Base-by-base conservation (phyloP, 2,329 filamentous ascomycete species). In the Chrysoporthe austroafricana region DNA sequence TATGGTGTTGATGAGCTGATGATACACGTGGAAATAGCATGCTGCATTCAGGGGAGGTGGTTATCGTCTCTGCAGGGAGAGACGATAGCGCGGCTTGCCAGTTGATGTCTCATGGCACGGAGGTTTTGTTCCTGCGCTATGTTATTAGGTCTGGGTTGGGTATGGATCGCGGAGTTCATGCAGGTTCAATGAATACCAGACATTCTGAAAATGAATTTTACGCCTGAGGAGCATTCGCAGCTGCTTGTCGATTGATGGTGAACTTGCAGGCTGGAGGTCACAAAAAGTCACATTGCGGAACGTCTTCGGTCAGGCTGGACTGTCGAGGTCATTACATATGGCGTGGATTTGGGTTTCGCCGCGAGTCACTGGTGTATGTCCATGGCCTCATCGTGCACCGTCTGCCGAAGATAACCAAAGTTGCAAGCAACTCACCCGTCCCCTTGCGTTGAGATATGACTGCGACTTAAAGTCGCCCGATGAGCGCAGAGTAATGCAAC, bases 141-240 rank as follows among this genome's bases (percentile, higher is more conserved):
- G 39, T 62, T 16, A 34, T n/a, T 61, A 32, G 16, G 58, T 21
- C 26, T 46, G 42, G 58, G 16, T 61, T 46, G 60, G 59, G 32
- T 36, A 50, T 34, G 60, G 34, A 32, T 62, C 13, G 5, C 16
- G 60, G 26, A 39, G 44, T 32, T 36, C 44, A 50, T 46, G 26
- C n/a, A 26, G 44, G n/a, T 18, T 21, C 44, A 50, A 62, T 39
- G 44, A 48, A 44, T 61, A 34, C 21, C 58, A 61, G 16, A 11
- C 26, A 9, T 44, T 18, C 18, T 60, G 42, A 61, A 6, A 11
- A 32, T 34, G 21, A 54, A 54, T 54, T 54, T 8, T 32, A 54
- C 50, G 50, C 4, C 50, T 34, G 9, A 32, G n/a, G 21, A 26
- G 48, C 13, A 3, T 54, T 34, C 16, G 18, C 14, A 44, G 57